phyloP scores from a whole-genome alignment of 2,329 filamentous ascomycete genomes.

The Raffaelea arxii region DNA sequence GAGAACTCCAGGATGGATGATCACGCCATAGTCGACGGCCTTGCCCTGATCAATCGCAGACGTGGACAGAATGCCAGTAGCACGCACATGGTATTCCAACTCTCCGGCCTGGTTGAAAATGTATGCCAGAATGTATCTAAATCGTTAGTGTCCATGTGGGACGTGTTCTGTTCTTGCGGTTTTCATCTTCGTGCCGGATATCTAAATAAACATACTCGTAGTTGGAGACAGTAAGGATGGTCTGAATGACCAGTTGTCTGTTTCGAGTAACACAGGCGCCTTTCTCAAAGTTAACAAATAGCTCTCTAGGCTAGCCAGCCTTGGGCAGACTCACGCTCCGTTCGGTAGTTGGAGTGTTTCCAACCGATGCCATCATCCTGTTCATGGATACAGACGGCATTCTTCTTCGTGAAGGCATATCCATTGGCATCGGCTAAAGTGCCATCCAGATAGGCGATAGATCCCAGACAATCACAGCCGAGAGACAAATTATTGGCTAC shows the following conservation, averaged over 20 bases:
- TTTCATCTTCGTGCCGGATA: not conserved
- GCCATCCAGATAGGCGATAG: conserved; percentile 57
- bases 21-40: conserved; percentile 34
- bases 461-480: conserved; percentile 10
- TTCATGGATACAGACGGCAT: not conserved
- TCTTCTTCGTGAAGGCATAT: conserved; percentile 26
- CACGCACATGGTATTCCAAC: conserved; percentile 51
- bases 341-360: conserved; percentile 51
- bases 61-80: conserved; percentile 55
- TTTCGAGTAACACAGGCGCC: conserved; percentile 46
- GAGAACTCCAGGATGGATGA: conserved; percentile 19
- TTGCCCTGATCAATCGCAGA: conserved; percentile 33
- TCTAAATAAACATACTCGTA: conserved; percentile 40
- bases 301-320: conserved; percentile 22
- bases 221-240: conserved; percentile 59
- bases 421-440: conserved; percentile 63
- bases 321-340: conserved; percentile 14
- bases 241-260: conserved; percentile 56
- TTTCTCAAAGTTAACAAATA: not conserved
- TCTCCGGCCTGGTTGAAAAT: conserved; percentile 52
- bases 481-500: conserved; percentile 57
- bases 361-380: conserved; percentile 1
- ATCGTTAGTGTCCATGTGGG: not conserved
- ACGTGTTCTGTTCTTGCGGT: too few relatives aligned
- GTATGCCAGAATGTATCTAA: conserved; percentile 36